Evolutionary conservation across 805 yeast genomes (phyloP), one percentile per base, ranked within the genome.

Genomic region (Barnettozyma sucrosica): DNA sequence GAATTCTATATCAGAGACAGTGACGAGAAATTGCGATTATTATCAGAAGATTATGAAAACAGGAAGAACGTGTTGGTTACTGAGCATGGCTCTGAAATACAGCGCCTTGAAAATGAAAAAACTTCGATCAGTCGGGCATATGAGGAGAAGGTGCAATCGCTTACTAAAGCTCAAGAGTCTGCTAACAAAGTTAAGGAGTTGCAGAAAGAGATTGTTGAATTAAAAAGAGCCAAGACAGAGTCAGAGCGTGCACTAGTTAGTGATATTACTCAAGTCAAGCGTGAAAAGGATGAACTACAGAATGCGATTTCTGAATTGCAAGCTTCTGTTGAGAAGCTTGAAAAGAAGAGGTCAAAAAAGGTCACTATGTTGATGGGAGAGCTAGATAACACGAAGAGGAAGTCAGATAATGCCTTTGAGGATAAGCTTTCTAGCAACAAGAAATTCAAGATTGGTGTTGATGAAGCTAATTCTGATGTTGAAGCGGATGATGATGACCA

Each of bases 41-140:
- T 68, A 13, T 62, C 69, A 0, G 51, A 50, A n/a, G 65, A 63
- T 33, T 68, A 67, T 41, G 69, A 46, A 21, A 44, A 40, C 4
- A 46, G 58, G 24, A 34, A 41, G 13, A 21, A 36, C 4, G 40
- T 42, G n/a, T 30, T 43, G 28, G 26, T 39, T 7, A 41, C 23
- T 5, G 26, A 43, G n/a, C 34, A 41, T 21, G 36, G 45, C 7
- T 13, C 16, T 8, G 18, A 33, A 25, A 19, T 45, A 10, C 36
- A 36, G 10, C 7, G 11, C 10, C 19, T 41, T 7, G 28, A 26
- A 20, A 7, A 33, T 19, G 26, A 39, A 21, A 28, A 36, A 23
- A 36, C 28, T 21, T 7, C 26, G 23, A 23, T 23, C 16, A 7
- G 16, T 11, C 16, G 13, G 18, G 9, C 5, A 37, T 28, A 21